Base-by-base conservation (phyloP, 805 yeast genomes). In the Maudiozyma bulderi region DNA sequence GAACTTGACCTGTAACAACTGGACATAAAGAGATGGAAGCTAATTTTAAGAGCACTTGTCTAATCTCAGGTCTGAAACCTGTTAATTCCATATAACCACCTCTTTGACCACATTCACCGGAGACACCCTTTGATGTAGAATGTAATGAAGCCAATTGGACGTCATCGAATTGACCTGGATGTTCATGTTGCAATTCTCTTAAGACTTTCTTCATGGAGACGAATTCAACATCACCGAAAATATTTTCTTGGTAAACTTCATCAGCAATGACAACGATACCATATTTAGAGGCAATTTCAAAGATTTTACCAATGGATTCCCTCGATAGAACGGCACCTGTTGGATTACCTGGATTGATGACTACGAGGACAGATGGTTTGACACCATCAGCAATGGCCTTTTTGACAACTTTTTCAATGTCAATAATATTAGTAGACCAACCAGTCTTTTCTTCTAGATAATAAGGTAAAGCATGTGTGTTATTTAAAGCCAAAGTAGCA, bases 91-190 rank as follows among this genome's bases (percentile, higher is more conserved):
- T 86, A 73, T 90, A 93, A 6, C 99, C 99, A 59, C 98, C 99
- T 70, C 99, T 82, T 73, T 93, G 99, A 52, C 99, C 99, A 76
- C 99, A 93, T 70, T 93, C 99, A 54, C 99, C 99, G 54, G 88
- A 78, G 57, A 89, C 88, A 66, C 99, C 99, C 69, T 93, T 93
- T 10, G 98, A 91, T 41, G 95, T 88, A n/a, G 98, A 89, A 68
- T 93, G 98, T 57, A 93, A 72, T 1, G 98, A 90, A 2, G 95
- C 97, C 50, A 93, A 75, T 65, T 88, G 95, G 39, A 93, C 91
- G 52, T 80, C 73, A 45, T 76, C 76, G 66, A 80, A 91, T 33
- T 66, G 57, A 20, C 82, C 82, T 28, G 73, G 73, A 10, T 76
- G 74, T 49, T 76, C 71, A 40, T 68, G 69, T 53, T 82, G 83